Percentiles rank a stretch among this genome's conserved stretches.
Conservation (phyloP, 2,329 filamentous ascomycete species). For the Beauveria asiatica region DNA sequence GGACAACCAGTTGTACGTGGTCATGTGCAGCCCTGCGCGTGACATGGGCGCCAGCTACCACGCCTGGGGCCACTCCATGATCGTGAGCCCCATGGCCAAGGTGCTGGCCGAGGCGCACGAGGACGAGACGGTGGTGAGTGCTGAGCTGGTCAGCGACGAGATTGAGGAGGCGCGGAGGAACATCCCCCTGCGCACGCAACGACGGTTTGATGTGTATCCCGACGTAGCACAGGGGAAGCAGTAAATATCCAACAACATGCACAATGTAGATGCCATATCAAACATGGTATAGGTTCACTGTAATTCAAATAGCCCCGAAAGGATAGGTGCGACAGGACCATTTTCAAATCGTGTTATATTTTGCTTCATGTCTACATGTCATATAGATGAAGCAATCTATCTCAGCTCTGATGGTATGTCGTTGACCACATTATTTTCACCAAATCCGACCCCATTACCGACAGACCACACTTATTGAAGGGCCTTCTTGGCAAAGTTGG, state of each 20-base stretch:
- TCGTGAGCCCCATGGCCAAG: constrained; percentile 79
- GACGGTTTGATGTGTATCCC: constrained; percentile 90
- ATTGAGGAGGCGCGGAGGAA: constrained; percentile 70
- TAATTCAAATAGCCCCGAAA: neutral
- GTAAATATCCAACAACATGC: neutral
- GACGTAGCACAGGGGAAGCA: constrained; percentile 59
- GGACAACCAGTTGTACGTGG: constrained; percentile 93
- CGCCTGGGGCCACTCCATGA: constrained; percentile 85
- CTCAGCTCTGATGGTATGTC: constrained; percentile 1
- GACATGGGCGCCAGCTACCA: constrained; percentile 68
- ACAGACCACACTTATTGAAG: constrained; percentile 37
- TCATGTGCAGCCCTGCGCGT: constrained; percentile 81
- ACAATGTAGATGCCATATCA: neutral
- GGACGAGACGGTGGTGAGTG: constrained; percentile 65
- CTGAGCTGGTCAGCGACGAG: constrained; percentile 57
- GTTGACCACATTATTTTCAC: neutral
- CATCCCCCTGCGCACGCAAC: constrained; percentile 77
- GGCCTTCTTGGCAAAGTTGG: constrained; percentile 82
- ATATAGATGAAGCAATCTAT: neutral
- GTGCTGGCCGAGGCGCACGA: constrained; percentile 75
- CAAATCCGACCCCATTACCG: neutral
- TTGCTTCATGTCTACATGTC: neutral
- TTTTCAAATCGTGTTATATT: neutral
- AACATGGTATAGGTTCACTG: neutral
- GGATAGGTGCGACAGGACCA: neutral